Base-by-base conservation (phyloP, 2,329 filamentous ascomycete species). In the Sclerotinia borealis region DNA sequence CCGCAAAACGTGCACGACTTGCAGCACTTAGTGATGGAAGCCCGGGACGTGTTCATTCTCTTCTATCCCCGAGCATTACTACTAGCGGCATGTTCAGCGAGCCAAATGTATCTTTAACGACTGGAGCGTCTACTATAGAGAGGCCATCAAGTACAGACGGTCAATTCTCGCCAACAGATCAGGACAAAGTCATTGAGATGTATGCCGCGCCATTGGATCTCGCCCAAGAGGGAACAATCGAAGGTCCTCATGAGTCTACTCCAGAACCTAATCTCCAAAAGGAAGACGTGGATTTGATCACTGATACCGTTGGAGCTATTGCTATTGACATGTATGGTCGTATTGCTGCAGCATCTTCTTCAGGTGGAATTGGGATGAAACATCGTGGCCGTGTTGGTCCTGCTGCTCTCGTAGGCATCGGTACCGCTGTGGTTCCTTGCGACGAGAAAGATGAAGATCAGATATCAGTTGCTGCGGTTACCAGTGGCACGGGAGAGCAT, bases 341-440 rank as follows among this genome's bases (percentile, higher is more conserved):
- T 64, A 96, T 99, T 73, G 93, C 96, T 5, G 95, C 93, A 4
- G 95, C 90, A 19, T 96, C 95, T 1, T 99, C 95, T 2, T 99
- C 96, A 19, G 95, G 95, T 7, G 95, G 95, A 1, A 99, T 99
- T 74, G 93, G 95, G 34, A 97, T 99, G 93, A 99, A 99, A 75
- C 93, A 96, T 75, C 86, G 87, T 65, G 96, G 95, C 7, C 89
- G 95, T 41, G 84, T 96, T 67, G 96, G 95, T 0, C 95, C 95
- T 37, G 96, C 95, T 39, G 95, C 95, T 25, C 82, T 99, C 19
- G 91, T 98, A 17, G 93, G 95, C 9, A 86, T 98, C 60, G 95
- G 95, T 63, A 93, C 92, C 25, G 90, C 91, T 41, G 89, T 99
- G 34, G 84, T 97, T n/a, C 93, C 93, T 1, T 80, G 81, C 31